Base-by-base conservation (phyloP, 2,329 filamentous ascomycete species). In the Colletotrichum caudatum region DNA sequence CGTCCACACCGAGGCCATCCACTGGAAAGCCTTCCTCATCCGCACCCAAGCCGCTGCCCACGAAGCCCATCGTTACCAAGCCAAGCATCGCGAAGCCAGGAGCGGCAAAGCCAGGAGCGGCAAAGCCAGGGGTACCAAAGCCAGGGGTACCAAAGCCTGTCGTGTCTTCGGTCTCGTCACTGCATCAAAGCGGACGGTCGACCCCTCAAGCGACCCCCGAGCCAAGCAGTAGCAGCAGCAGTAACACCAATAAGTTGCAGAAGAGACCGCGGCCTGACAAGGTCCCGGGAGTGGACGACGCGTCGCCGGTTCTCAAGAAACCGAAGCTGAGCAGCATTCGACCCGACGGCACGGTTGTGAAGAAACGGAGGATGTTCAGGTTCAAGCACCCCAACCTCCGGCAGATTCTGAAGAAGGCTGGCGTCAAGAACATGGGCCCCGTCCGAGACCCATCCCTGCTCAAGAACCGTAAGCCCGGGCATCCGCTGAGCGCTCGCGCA, bases 211-310 rank as follows among this genome's bases (percentile, higher is more conserved):
- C 56, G 29, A 65, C 39, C 3, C 62, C 66, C n/a, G 74, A 67
- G 73, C 66, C 51, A 5, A 63, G 68, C 53, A 73, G 74, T 33
- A 39, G 54, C 37, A 37, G 53, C 37, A 48, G 46, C 46, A 39
- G 54, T n/a, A 58, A 7, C n/a, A 58, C 8, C 35, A 58, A 58
- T 14, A 77, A 75, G 58, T 74, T 72, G 20, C 74, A 75, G 11
- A 84, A 84, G 71, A 78, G 82, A 20, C 77, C 82, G 23, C 80
- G 80, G 3, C 76, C 81, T 44, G 82, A 83, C 18, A 82, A 81
- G 67, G 78, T 80, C 4, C 80, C 81, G 33, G 74, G 76, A 23
- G 75, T 80, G 5, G 81, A 82, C 48, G 74, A 76, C 35, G 74
- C 75, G 5, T 76, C 77, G 1, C 82, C 82, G 1, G 79, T 78